A percentile compares a stretch with the other conserved stretches of the same genome.
Evolutionary conservation across 352 stramenopile species (phyloP).

Genomic region (Globisporangium emineosum): DNA sequence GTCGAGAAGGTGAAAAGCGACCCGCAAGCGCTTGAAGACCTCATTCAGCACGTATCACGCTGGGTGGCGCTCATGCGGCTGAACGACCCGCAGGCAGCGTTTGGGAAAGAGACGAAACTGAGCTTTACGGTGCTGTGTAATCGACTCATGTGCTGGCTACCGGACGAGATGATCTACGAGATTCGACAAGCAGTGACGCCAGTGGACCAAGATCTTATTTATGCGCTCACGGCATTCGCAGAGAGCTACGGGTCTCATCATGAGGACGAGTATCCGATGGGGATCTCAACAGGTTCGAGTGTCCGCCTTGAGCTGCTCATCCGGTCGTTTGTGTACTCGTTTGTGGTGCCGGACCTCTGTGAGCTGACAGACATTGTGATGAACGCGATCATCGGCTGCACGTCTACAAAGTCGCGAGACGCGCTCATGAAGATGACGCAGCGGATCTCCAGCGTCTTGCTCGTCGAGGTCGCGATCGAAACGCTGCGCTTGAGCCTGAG

Average conservation of each 20-base stretch:
- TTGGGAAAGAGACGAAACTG: slow-evolving; percentile 41
- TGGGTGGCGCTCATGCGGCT: slow-evolving; percentile 38
- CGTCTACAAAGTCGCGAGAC: slow-evolving; percentile 25
- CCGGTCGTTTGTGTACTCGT: slow-evolving; percentile 18
- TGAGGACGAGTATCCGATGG: neutral
- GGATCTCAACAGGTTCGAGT: neutral
- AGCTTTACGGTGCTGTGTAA: slow-evolving; percentile 37
- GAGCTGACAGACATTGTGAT: slow-evolving; percentile 24
- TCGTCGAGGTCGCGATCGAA: slow-evolving; percentile 22
- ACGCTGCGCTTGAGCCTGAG: slow-evolving; percentile 22
- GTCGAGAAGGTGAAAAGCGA: slow-evolving; percentile 26
- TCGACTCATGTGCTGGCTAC: slow-evolving; percentile 46
- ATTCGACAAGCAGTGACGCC: slow-evolving; percentile 17
- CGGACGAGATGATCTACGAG: slow-evolving; percentile 32
- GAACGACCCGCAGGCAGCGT: slow-evolving; percentile 14
- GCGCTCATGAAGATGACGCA: slow-evolving; percentile 26
- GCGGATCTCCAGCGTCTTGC: slow-evolving; percentile 25
- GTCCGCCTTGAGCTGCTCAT: slow-evolving; percentile 19
- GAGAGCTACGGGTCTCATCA: neutral
- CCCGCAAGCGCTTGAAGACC: slow-evolving; percentile 11
- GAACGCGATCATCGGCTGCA: slow-evolving; percentile 40
- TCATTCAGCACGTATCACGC: slow-evolving; percentile 37
- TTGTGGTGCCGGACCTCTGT: slow-evolving; percentile 13
- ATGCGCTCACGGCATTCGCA: slow-evolving; percentile 9
- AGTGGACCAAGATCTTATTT: neutral